Evolutionary conservation across 768 basidiomycete genomes (phyloP).

Genomic region (Lentinus tigrinus): DNA sequence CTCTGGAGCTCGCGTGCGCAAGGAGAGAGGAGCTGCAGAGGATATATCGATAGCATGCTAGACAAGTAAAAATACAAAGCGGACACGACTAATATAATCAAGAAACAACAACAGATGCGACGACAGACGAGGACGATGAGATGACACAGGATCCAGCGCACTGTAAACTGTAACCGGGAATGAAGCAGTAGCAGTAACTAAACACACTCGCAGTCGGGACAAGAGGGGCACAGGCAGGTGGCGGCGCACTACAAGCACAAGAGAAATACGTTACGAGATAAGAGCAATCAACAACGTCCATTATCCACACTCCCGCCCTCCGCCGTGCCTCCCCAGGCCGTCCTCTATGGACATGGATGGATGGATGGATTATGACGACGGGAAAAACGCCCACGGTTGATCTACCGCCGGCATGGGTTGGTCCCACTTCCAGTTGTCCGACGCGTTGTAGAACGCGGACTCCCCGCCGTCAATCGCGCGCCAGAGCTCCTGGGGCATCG

Average conservation of each 20-base stretch:
- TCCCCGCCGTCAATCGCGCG: constrained; percentile 78
- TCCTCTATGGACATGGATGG: constrained; percentile 25
- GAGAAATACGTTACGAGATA: constrained; percentile 22
- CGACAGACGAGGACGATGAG: constrained; percentile 18
- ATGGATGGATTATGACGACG: constrained; percentile 33
- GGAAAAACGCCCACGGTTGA: constrained; percentile 72
- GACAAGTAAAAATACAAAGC: constrained; percentile 32
- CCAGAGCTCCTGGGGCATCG: constrained; percentile 57
- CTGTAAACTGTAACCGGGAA: neutral
- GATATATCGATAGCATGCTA: constrained; percentile 28
- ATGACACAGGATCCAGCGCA: constrained; percentile 7
- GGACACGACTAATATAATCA: constrained; percentile 25
- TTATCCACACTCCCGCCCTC: neutral
- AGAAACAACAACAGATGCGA: constrained; percentile 31
- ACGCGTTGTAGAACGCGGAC: constrained; percentile 56
- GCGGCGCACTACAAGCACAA: constrained; percentile 17
- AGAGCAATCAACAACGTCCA: constrained; percentile 10
- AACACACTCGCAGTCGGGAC: neutral
- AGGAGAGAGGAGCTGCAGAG: neutral
- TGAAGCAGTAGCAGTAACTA: neutral
- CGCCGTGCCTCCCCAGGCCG: neutral
- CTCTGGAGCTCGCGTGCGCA: too few species aligned
- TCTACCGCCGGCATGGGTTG: constrained; percentile 62
- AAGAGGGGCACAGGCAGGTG: neutral
- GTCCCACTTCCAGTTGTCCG: constrained; percentile 72